Evolutionary conservation across 164 flowering plant species (phyloP), one percentile per base, ranked within the genome.

Genomic region (Macadamia tetraphylla): DNA sequence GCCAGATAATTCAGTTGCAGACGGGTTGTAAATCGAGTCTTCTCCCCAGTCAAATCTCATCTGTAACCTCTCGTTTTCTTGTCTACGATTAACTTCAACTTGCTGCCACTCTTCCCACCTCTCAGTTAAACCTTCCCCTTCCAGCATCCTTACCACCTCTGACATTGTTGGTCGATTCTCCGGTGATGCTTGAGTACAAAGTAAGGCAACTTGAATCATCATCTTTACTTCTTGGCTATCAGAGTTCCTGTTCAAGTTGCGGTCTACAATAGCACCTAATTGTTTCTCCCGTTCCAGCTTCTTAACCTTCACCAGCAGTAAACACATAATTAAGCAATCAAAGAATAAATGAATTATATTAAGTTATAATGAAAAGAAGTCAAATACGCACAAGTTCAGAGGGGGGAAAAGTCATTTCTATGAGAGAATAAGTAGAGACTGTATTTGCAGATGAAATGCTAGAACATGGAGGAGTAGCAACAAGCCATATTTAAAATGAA

Each of bases 51-150:
- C 82, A 58, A 87, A 83, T 76, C 94, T 80, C 62, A 85, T 81
- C 56, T 87, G 90, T 30, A 86, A 51, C 53, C 88, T 73, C 62
- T 87, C 92, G 18, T 78, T 78, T 57, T 89, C 89, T 49, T 83
- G 88, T 69, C 89, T 77, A 6, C 89, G 85, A 40, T 72, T 81
- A 29, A 84, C 84, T 71, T 85, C 92, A 31, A 81, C 79, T 23
- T 81, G 69, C 77, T 86, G 87, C 95, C 95, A 87, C 67, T 84
- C 90, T 69, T 86, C 90, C 95, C 92, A 87, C 67, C 88, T 79
- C 80, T 86, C 89, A 9, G 90, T 87, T 35, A 89, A 81, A 11
- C 92, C 95, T 63, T 90, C 96, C 8, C 92, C 96, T 78, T 90
- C 96, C 18, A 90, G 78, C 96, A 90, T 90, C 62, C 92, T 67